Base-by-base conservation (phyloP, 768 basidiomycete species). In the Sarcomyxa edulis region DNA sequence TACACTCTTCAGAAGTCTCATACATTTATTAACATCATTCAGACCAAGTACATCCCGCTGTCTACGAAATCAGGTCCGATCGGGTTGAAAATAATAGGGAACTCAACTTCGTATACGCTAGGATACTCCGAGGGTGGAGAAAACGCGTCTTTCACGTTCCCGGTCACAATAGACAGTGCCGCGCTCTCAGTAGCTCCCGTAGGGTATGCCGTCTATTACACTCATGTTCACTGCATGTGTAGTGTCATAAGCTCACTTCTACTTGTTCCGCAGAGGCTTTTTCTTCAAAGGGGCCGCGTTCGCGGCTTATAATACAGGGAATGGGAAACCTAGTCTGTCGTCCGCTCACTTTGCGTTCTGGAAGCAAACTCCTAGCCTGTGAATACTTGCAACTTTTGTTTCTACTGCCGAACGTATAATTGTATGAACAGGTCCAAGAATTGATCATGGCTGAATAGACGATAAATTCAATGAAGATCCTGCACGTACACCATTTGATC, bases 201-300 rank as follows among this genome's bases (percentile, higher is more conserved):
- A 37, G 63, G 63, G 64, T 66, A 44, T 38, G 53, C 40, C 22
- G n/a, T 18, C n/a, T 22, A 18, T 22, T 40, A 5, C 14, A 3
- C 32, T 45, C n/a, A 26, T 22, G 19, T 22, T 16, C 25, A 5
- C 6, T 40, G n/a, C 6, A n/a, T 35, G 12, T 15, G 10, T 24
- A n/a, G 20, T 29, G 12, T 36, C 31, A 19, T 25, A 33, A 10
- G n/a, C 34, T 24, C 7, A 31, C 29, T 27, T 24, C 18, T 12
- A 23, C 5, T n/a, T n/a, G n/a, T n/a, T n/a, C n/a, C 28, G 19
- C 37, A 66, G 65, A 8, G 60, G 55, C 7, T 63, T 61, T 46
- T 61, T 59, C 41, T 68, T 63, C 53, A 62, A 62, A 42, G 65
- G 64, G 2, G 48, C 60, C 11, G 47, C 62, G 2, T 65, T 65